Conservation (phyloP, 2,329 filamentous ascomycete genomes). For the Calonectria fujianensis region DNA sequence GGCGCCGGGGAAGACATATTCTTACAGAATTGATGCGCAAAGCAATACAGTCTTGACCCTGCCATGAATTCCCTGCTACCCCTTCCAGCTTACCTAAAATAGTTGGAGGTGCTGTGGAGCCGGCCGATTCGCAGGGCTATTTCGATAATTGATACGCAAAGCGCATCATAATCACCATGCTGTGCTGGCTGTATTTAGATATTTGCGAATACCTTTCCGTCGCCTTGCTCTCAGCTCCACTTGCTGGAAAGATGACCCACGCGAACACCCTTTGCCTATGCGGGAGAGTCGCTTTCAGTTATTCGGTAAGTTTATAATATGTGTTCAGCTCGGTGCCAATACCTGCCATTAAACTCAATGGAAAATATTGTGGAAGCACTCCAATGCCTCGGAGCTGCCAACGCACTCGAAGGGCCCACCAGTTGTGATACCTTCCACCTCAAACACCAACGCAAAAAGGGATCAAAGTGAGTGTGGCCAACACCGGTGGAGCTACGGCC, state of each 20-base stretch:
- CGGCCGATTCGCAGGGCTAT: background rate
- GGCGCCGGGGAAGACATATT: background rate
- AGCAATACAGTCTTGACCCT: background rate
- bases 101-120: background rate
- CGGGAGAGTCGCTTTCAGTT: background rate
- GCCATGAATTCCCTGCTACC: background rate
- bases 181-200: background rate
- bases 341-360: background rate
- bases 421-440: background rate
- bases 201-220: background rate
- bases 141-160: background rate
- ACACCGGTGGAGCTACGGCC: background rate
- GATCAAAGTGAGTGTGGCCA: background rate
- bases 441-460: background rate
- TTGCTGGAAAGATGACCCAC: background rate
- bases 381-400: background rate
- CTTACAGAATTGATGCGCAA: background rate
- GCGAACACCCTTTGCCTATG: background rate
- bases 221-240: background rate
- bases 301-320: background rate
- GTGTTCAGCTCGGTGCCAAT: background rate
- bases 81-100: background rate
- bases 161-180: background rate
- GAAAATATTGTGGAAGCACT: background rate
- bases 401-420: background rate